These are phyloP conservation scores for Auriculariales sp. DNA, from an alignment of 768 basidiomycete genomes.

Conservation along the genomic window DNA sequence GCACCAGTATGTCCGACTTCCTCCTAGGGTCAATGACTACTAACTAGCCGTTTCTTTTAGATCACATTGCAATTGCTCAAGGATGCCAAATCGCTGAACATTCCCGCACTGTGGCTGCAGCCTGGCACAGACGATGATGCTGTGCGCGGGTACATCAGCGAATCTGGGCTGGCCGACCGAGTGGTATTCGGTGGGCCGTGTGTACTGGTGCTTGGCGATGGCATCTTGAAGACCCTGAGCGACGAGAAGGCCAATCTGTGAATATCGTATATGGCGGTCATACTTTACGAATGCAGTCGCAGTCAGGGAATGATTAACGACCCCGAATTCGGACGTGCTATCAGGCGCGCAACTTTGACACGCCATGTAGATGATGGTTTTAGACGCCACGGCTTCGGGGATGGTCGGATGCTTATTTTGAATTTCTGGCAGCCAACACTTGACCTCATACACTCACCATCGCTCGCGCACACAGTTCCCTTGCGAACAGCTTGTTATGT, in stretches of 20 bases:
- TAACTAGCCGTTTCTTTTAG: conserved; percentile 19
- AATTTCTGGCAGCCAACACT: too few species aligned
- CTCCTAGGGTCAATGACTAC: background rate
- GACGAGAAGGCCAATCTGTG: background rate
- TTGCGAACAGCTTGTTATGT: too few species aligned
- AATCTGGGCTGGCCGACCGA: conserved; percentile 44
- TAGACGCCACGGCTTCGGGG: too few species aligned
- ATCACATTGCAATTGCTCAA: conserved; percentile 55
- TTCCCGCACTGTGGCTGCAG: conserved; percentile 80
- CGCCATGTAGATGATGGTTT: too few species aligned
- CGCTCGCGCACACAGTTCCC: too few species aligned
- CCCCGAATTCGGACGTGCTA: too few species aligned
- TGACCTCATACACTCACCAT: too few species aligned
- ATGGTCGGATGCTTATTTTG: too few species aligned
- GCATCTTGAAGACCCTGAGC: background rate
- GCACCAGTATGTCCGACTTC: conserved; percentile 33
- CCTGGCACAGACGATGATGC: conserved; percentile 66
- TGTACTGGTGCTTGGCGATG: conserved; percentile 63
- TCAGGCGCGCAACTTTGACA: too few species aligned
- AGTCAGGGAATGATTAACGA: too few species aligned
- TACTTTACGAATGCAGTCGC: too few species aligned
- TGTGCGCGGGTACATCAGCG: conserved; percentile 50
- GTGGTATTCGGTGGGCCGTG: conserved; percentile 80
- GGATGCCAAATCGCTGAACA: conserved; percentile 48
- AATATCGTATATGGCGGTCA: too few species aligned